A percentile compares a stretch with the other conserved stretches of the same genome.
These are phyloP conservation scores for Russula lepida DNA, from an alignment of 768 basidiomycete genomes.

Conservation along the genomic window DNA sequence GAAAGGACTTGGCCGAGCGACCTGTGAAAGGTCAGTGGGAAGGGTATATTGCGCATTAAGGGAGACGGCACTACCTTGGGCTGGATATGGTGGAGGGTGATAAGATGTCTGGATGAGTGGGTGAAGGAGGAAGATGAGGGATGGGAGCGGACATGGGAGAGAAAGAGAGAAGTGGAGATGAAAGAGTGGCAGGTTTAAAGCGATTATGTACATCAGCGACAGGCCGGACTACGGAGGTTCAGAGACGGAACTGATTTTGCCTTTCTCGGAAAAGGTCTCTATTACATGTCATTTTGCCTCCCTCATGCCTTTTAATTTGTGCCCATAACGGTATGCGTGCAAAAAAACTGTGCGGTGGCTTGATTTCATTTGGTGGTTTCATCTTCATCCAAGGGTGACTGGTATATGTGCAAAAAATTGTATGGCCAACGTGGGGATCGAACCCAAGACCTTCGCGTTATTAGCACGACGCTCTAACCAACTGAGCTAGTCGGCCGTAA, in stretches of 20 bases:
- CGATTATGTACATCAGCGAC: constrained; percentile 8
- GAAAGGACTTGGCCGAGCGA: background rate
- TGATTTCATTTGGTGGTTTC: no score
- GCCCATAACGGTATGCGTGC: no score
- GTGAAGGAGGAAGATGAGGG: background rate
- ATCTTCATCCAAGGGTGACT: background rate
- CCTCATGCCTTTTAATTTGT: no score
- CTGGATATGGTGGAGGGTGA: background rate
- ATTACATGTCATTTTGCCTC: background rate
- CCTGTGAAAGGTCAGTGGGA: background rate
- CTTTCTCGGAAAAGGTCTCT: background rate
- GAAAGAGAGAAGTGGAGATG: background rate
- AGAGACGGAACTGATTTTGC: background rate
- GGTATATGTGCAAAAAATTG: background rate
- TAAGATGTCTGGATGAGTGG: background rate
- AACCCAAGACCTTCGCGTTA: constrained; percentile 32
- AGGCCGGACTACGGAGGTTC: background rate
- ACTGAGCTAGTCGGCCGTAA: constrained; percentile 88
- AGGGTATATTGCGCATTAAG: background rate
- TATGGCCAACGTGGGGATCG: constrained; percentile 27
- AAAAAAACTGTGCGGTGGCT: background rate
- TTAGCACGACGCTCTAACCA: constrained; percentile 93
- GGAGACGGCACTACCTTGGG: background rate
- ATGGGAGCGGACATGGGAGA: constrained; percentile 1
- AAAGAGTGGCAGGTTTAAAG: no score